These are phyloP conservation scores for Phytophthora macrochlamydospora DNA, from an alignment of 352 stramenopile species.

Conservation along the genomic window DNA sequence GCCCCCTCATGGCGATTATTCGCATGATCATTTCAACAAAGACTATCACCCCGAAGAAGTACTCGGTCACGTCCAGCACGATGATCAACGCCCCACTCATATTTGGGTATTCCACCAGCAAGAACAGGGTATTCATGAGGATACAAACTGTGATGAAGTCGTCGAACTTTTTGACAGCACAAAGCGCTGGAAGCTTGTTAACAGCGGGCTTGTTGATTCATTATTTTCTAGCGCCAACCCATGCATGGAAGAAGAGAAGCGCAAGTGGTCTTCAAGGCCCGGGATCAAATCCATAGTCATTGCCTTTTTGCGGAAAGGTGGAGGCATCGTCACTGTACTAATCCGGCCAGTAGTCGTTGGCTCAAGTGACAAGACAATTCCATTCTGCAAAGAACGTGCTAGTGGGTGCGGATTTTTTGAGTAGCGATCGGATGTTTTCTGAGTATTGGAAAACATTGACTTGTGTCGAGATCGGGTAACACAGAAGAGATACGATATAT, in stretches of 20 bases:
- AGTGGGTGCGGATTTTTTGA: no score
- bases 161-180: slow-evolving; percentile 83
- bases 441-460: no score
- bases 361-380: slow-evolving; percentile 1
- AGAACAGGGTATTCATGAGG: slow-evolving; percentile 66
- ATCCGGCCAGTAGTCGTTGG: slow-evolving; percentile 4
- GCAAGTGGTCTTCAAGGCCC: slow-evolving; percentile 9
- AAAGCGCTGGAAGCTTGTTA: slow-evolving; percentile 44
- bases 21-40: slow-evolving; percentile 60
- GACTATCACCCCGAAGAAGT: slow-evolving; percentile 73
- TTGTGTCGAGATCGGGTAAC: no score
- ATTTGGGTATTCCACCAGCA: slow-evolving; percentile 71
- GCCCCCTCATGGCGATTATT: slow-evolving; percentile 57
- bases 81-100: slow-evolving; percentile 45
- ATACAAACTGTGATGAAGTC: slow-evolving; percentile 73
- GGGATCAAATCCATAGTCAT: slow-evolving; percentile 26
- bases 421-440: no score
- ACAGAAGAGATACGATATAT: no score
- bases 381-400: slow-evolving; percentile 4
- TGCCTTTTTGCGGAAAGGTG: slow-evolving; percentile 24
- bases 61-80: slow-evolving; percentile 61
- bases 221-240: slow-evolving; percentile 33
- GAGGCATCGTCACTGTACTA: not conserved
- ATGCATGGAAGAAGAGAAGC: slow-evolving; percentile 34
- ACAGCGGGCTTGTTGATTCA: slow-evolving; percentile 12